Evolutionary conservation across 371 early-diverging fungal species (phyloP).

Genomic region (Mortierella sp.): DNA sequence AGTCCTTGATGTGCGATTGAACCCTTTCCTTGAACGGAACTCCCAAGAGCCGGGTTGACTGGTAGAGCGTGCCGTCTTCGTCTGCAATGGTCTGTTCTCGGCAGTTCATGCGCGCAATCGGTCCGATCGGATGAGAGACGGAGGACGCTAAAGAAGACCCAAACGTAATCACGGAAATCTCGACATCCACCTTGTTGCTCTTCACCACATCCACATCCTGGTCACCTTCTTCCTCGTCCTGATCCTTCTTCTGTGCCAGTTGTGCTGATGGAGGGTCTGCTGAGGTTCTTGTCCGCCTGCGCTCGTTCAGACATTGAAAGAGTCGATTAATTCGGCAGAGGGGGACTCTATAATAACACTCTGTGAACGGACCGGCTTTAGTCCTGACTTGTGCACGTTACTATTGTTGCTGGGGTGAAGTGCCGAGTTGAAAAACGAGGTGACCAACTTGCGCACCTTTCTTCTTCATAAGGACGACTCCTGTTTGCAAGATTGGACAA

Average conservation of each 20-base stretch:
- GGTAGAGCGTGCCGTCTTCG: not conserved
- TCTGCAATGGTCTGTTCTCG: slow-evolving; percentile 19
- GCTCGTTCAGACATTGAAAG: not conserved
- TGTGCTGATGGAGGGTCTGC: not conserved
- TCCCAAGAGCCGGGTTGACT: slow-evolving; percentile 8
- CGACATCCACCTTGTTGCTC: not conserved
- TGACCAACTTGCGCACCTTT: slow-evolving; percentile 24
- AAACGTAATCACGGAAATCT: not conserved
- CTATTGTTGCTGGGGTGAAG: slow-evolving; percentile 19
- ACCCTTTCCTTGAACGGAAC: slow-evolving; percentile 22
- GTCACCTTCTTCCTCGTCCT: not conserved
- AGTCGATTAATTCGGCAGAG: slow-evolving; percentile 23
- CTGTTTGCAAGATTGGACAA: not conserved
- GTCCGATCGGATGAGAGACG: slow-evolving; percentile 23
- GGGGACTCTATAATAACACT: slow-evolving; percentile 24
- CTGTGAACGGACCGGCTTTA: slow-evolving; percentile 13
- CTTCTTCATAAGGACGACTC: not conserved
- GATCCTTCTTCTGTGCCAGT: not conserved
- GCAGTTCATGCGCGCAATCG: slow-evolving; percentile 44
- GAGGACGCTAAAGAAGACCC: slow-evolving; percentile 9
- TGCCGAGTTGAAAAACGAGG: slow-evolving; percentile 26
- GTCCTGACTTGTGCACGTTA: not conserved
- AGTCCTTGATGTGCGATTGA: slow-evolving; percentile 3
- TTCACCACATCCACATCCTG: not conserved
- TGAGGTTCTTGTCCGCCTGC: not conserved